phyloP scores from a whole-genome alignment of 2,329 filamentous ascomycete species.

The Clathrospora elynae region DNA sequence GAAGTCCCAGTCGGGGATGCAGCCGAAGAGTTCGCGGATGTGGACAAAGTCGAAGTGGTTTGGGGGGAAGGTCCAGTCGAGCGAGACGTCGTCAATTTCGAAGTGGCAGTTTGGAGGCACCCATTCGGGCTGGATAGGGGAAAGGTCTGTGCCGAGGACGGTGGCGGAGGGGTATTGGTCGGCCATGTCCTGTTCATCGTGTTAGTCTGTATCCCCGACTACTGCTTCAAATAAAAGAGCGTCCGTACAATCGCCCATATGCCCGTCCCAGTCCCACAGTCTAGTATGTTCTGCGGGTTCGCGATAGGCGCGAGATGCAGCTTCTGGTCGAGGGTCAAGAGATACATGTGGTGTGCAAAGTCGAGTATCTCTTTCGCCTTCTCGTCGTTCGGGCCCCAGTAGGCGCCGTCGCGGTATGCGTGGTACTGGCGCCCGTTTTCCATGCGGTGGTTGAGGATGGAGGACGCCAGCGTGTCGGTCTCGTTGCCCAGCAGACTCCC shows the following conservation, averaged over 20 bases:
- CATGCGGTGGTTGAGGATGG: slow-evolving; percentile 44
- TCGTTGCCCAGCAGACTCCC: slow-evolving; percentile 44
- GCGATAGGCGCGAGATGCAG: slow-evolving; percentile 42
- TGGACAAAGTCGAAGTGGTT: slow-evolving; percentile 54
- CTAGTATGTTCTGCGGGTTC: slow-evolving; percentile 38
- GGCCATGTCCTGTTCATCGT: slow-evolving; percentile 29
- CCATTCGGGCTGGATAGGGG: slow-evolving; percentile 56
- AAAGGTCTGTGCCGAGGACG: slow-evolving; percentile 54
- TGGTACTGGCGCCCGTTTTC: slow-evolving; percentile 48
- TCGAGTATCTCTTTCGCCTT: slow-evolving; percentile 52
- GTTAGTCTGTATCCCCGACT: background rate
- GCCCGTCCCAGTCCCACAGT: slow-evolving; percentile 46
- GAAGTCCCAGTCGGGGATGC: slow-evolving; percentile 53
- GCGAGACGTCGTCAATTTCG: slow-evolving; percentile 54
- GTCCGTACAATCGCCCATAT: slow-evolving; percentile 44
- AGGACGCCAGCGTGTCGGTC: slow-evolving; percentile 45
- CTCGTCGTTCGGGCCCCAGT: slow-evolving; percentile 53
- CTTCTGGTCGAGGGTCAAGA: slow-evolving; percentile 42
- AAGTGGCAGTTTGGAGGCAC: slow-evolving; percentile 55
- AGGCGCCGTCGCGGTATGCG: slow-evolving; percentile 45
- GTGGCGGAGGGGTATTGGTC: slow-evolving; percentile 38
- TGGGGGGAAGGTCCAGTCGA: slow-evolving; percentile 49
- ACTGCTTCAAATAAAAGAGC: background rate
- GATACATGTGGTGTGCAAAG: slow-evolving; percentile 51
- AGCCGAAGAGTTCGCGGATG: slow-evolving; percentile 53